Percentiles rank a stretch among this genome's conserved stretches.
Conservation (phyloP, 306 rosid species). For the Castanea sativa region DNA sequence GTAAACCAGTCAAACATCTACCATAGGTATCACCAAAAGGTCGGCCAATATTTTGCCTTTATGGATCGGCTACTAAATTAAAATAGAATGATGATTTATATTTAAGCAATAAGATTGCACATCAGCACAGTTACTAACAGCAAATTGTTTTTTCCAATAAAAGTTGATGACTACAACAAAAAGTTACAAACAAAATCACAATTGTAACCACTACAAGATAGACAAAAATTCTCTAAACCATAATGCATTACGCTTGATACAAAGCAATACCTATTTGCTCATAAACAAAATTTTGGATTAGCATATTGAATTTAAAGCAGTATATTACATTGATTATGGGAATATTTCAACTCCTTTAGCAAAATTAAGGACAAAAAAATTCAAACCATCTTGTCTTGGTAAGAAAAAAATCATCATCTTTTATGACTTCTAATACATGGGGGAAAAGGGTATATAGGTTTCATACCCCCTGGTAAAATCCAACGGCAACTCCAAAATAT, state of each 20-base stretch:
- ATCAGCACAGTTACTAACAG: not conserved
- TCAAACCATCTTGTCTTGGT: not conserved
- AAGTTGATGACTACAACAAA: not conserved
- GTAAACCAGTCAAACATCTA: not conserved
- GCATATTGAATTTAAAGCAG: not conserved
- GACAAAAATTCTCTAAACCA: not conserved
- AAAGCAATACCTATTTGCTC: not conserved
- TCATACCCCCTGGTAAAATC: constrained; percentile 97
- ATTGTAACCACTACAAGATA: not conserved
- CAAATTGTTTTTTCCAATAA: not conserved
- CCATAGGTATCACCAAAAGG: not conserved
- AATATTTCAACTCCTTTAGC: not conserved
- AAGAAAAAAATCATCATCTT: not conserved
- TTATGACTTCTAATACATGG: not conserved
- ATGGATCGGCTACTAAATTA: not conserved
- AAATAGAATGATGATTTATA: not conserved
- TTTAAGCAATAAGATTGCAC: not conserved
- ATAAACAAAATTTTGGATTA: not conserved
- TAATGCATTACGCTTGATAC: not conserved
- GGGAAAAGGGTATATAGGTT: not conserved
- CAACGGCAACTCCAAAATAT: constrained; percentile 83
- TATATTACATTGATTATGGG: not conserved
- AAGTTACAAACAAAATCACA: not conserved
- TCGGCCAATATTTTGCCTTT: not conserved
- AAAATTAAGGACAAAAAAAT: not conserved